Percentiles rank a stretch among this genome's conserved stretches.
Conservation (phyloP, 176 grass and related monocot genomes). For the Hordeum marinum region DNA sequence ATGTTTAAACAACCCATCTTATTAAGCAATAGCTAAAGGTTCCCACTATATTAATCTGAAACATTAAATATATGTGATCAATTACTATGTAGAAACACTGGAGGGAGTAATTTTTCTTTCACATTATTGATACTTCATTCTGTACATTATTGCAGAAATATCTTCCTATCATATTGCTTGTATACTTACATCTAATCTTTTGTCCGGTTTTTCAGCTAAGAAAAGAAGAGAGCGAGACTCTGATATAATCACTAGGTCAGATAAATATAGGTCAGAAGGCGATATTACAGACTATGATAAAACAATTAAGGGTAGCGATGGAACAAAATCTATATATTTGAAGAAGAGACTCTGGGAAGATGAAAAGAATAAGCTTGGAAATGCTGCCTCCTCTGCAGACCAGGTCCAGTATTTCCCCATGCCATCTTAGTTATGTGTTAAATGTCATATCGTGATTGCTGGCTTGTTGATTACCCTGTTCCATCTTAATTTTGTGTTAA, state of each 20-base stretch:
- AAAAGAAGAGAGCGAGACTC: slow-evolving; percentile 49
- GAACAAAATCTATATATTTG: slow-evolving; percentile 53
- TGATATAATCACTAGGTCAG: slow-evolving; percentile 35
- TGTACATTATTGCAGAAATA: slow-evolving; percentile 1
- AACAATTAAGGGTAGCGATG: slow-evolving; percentile 47
- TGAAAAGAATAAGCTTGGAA: slow-evolving; percentile 54
- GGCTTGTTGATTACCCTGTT: background rate
- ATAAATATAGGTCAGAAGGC: slow-evolving; percentile 48
- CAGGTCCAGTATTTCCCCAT: slow-evolving; percentile 33
- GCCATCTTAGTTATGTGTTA: background rate
- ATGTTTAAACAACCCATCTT: background rate
- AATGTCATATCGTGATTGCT: background rate
- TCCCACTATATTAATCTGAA: background rate
- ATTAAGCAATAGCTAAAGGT: background rate
- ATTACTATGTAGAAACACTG: background rate
- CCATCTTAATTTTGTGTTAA: background rate
- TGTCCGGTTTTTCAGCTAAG: slow-evolving; percentile 37
- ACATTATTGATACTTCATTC: background rate
- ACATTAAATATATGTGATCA: background rate
- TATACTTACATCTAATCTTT: background rate
- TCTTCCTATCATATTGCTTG: background rate
- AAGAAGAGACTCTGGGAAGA: slow-evolving; percentile 53
- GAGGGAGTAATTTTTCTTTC: background rate
- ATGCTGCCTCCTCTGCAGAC: slow-evolving; percentile 30
- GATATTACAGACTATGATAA: slow-evolving; percentile 34